Evolutionary conservation across 2,329 filamentous ascomycete species (phyloP).

Genomic region (Cladosporium sp.): DNA sequence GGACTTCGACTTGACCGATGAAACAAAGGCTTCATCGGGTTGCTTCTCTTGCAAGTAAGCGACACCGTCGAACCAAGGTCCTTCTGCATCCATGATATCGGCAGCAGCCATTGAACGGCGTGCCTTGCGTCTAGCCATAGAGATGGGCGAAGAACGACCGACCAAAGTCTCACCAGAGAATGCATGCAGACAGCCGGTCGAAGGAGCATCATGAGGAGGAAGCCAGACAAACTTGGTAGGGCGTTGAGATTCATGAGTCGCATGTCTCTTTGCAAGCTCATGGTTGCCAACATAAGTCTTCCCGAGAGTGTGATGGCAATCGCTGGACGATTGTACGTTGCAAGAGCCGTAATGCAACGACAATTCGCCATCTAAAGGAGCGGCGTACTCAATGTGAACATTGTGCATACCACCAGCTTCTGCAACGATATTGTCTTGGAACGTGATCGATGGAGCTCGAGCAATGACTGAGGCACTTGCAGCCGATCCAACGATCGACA

Average conservation of each 20-base stretch:
- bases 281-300: constrained; percentile 36
- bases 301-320: constrained; percentile 45
- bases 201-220: constrained; percentile 36
- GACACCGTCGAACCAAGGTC: constrained; percentile 65
- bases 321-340: constrained; percentile 29
- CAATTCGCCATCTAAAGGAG: constrained; percentile 41
- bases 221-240: constrained; percentile 49
- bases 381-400: constrained; percentile 43
- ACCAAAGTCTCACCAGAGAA: constrained; percentile 38
- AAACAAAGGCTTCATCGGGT: constrained; percentile 49
- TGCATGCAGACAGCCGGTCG: constrained; percentile 43
- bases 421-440: constrained; percentile 23
- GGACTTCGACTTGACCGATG: constrained; percentile 52
- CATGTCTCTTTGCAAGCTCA: constrained; percentile 25
- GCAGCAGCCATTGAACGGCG: constrained; percentile 37
- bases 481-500: constrained; percentile 17
- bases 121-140: constrained; percentile 32
- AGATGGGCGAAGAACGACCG: constrained; percentile 40
- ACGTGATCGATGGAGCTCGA: constrained; percentile 19
- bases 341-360: constrained; percentile 45
- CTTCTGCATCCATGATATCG: constrained; percentile 51
- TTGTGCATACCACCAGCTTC: constrained; percentile 43
- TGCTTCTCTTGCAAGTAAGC: constrained; percentile 54
- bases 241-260: constrained; percentile 25
- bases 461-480: constrained; percentile 14